phyloP scores from a whole-genome alignment of 495 filamentous ascomycete species.

The Aspergillus sparsus region DNA sequence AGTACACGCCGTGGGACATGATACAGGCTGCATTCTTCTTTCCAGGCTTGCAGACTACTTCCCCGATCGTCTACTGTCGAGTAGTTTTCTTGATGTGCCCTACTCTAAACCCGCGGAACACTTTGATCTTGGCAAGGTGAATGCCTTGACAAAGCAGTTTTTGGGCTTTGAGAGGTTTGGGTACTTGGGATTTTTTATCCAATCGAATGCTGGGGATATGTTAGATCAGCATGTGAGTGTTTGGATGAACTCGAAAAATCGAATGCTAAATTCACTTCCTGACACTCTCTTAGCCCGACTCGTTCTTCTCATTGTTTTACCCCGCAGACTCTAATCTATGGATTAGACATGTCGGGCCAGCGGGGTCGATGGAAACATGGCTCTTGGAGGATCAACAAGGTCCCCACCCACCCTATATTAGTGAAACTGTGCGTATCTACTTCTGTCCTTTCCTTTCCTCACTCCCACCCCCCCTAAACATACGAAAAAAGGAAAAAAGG shows the following conservation, averaged over 20 bases:
- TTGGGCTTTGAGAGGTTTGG: slow-evolving; percentile 34
- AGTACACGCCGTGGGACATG: slow-evolving; percentile 29
- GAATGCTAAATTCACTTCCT: not conserved
- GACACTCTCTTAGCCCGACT: slow-evolving; percentile 23
- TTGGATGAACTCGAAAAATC: not conserved
- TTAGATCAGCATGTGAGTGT: slow-evolving; percentile 32
- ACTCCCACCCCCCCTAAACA: not conserved
- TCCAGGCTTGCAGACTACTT: slow-evolving; percentile 33
- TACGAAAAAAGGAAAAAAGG: not conserved
- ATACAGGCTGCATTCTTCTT: slow-evolving; percentile 34
- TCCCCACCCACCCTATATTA: slow-evolving; percentile 27
- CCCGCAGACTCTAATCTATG: slow-evolving; percentile 24
- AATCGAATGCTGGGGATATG: slow-evolving; percentile 22
- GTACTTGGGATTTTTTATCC: slow-evolving; percentile 32
- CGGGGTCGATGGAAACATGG: slow-evolving; percentile 28
- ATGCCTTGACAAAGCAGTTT: slow-evolving; percentile 24
- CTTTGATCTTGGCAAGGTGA: slow-evolving; percentile 31
- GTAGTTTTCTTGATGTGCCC: slow-evolving; percentile 30
- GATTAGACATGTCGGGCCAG: slow-evolving; percentile 26
- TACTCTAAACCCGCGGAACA: slow-evolving; percentile 26
- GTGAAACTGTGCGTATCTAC: slow-evolving; percentile 13
- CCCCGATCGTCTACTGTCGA: slow-evolving; percentile 27
- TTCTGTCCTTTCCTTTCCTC: not conserved
- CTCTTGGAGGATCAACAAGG: slow-evolving; percentile 22
- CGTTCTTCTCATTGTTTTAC: slow-evolving; percentile 32